Evolutionary conservation across 2,329 filamentous ascomycete genomes (phyloP).

Genomic region (Arthrobotrys musiformis): DNA sequence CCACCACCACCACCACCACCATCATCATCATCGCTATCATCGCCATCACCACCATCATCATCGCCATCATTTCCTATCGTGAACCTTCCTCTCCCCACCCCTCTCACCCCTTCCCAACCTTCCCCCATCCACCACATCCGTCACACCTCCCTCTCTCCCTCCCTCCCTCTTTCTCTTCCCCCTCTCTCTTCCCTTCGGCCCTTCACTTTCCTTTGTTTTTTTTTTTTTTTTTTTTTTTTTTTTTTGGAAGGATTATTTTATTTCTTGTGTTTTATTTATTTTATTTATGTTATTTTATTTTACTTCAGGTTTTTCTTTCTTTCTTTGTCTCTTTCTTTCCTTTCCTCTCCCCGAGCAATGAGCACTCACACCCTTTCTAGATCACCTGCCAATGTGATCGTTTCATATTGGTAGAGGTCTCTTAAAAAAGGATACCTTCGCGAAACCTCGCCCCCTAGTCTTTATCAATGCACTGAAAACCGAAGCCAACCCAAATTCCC

Average conservation of each 20-base stretch:
- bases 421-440: conserved; percentile 24
- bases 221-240: no score
- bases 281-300: not conserved
- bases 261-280: no score
- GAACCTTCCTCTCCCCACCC: not conserved
- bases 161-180: not conserved
- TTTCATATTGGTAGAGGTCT: conserved; percentile 29
- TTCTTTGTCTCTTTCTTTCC: not conserved
- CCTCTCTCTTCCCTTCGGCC: no score
- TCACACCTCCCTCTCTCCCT: not conserved
- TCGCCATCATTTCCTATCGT: no score
- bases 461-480: conserved; percentile 35
- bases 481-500: not conserved
- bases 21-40: no score
- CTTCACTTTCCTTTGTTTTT: no score
- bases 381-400: conserved; percentile 32
- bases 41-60: no score
- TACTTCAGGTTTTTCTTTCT: not conserved
- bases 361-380: conserved; percentile 29
- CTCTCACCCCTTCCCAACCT: not conserved
- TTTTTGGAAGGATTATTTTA: no score
- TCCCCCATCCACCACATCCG: not conserved
- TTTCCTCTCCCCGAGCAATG: not conserved
- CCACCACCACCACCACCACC: no score
- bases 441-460: conserved; percentile 21